phyloP scores from a whole-genome alignment of 2,329 filamentous ascomycete genomes.

The Penicillium sumatraense region DNA sequence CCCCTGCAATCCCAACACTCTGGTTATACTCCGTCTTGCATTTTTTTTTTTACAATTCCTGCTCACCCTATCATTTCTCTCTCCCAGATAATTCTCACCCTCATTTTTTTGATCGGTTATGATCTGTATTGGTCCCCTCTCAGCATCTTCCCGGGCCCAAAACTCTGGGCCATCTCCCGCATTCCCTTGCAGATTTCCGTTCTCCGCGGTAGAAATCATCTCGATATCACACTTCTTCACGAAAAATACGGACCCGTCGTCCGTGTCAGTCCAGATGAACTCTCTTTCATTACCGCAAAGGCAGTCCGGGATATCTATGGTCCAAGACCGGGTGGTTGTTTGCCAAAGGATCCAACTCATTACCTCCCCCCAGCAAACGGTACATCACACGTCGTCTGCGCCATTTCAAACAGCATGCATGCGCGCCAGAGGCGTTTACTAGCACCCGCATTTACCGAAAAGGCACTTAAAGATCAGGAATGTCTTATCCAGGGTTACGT shows the following conservation, averaged over 20 bases:
- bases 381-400: slow-evolving; percentile 27
- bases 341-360: slow-evolving; percentile 25
- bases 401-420: slow-evolving; percentile 23
- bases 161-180: slow-evolving; percentile 27
- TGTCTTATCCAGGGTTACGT: slow-evolving; percentile 30
- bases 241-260: slow-evolving; percentile 24
- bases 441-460: slow-evolving; percentile 35
- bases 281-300: slow-evolving; percentile 32
- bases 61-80: slow-evolving; percentile 4
- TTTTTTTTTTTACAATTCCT: too few species aligned
- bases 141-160: slow-evolving; percentile 34
- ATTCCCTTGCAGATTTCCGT: slow-evolving; percentile 27
- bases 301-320: slow-evolving; percentile 42
- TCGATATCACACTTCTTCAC: slow-evolving; percentile 29
- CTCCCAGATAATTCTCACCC: not conserved
- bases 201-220: slow-evolving; percentile 28
- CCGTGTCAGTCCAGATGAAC: slow-evolving; percentile 23
- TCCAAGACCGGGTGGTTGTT: slow-evolving; percentile 22
- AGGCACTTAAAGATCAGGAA: slow-evolving; percentile 36
- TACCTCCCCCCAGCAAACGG: slow-evolving; percentile 43
- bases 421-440: slow-evolving; percentile 26
- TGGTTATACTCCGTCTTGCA: not conserved
- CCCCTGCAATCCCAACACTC: not conserved
- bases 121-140: slow-evolving; percentile 30
- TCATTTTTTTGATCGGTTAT: slow-evolving; percentile 15